Base-by-base conservation (phyloP, 306 rosid species). In the Fragaria nilgerrensis region DNA sequence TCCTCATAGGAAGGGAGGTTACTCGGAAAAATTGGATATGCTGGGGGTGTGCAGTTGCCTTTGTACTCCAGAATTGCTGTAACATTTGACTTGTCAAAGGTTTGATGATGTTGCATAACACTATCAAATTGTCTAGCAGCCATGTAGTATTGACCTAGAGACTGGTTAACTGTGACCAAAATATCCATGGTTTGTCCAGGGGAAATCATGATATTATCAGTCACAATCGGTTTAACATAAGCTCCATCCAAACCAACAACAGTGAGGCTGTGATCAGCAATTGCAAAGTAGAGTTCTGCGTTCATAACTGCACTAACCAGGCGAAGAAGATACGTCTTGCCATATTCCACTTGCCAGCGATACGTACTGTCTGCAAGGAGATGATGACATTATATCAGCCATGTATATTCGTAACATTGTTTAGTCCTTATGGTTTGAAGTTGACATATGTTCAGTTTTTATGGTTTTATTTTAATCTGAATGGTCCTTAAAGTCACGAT, bases 131-230 rank as follows among this genome's bases (percentile, higher is more conserved):
- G 81, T 41, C 78, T 77, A 45, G 83, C 75, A 68, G 85, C 83
- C 82, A 88, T 76, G 68, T 86, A 88, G 55, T 86, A 88, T 23
- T 48, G 53, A 59, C 82, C 67, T 7, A 74, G 83, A 3, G 81
- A 17, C 66, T 82, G 88, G 68, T 82, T 84, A 1, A 88, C 87
- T 34, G 76, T 11, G 13, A 87, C 23, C 64, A 87, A 70, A 2
- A 68, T 75, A 63, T 87, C 91, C 49, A 83, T 82, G 16, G 88
- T 68, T 67, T 85, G 88, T 48, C 91, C 85, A 5, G 87, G 91
- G n/a, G 81, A 9, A 68, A 87, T 87, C 68, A 79, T 32, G 56
- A 87, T 82, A 80, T 47, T 63, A 44, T 79, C 76, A 10, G 43
- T 73, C 14, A 48, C 52, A n/a, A 85, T 39, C 0, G 82, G 91